Evolutionary conservation across 139 green algal genomes (phyloP).

Genomic region (Dunaliella sp.): DNA sequence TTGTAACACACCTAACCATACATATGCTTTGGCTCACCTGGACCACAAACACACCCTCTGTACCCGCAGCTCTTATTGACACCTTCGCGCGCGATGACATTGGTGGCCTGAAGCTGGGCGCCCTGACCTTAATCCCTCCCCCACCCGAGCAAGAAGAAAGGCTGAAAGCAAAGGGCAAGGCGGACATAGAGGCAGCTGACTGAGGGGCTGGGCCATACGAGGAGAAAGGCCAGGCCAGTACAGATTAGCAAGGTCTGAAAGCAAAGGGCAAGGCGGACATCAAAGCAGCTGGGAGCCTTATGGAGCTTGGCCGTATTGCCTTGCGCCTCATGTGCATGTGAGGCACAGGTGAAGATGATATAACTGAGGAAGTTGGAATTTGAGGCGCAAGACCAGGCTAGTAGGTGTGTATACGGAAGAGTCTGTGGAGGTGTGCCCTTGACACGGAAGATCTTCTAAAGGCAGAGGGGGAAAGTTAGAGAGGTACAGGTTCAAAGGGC

Average conservation of each 20-base stretch:
- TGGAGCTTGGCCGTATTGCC: too few relatives aligned
- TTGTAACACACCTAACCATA: too few relatives aligned
- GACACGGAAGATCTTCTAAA: too few relatives aligned
- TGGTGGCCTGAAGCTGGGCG: slow-evolving; percentile 42
- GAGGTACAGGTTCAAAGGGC: too few relatives aligned
- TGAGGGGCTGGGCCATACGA: not conserved
- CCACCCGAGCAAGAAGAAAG: not conserved
- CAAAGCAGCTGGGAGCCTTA: not conserved
- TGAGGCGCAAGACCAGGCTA: not conserved
- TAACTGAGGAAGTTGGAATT: not conserved
- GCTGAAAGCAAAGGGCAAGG: not conserved
- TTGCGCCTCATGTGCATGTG: too few relatives aligned
- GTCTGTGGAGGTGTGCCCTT: too few relatives aligned
- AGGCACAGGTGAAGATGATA: not conserved
- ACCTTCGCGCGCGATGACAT: slow-evolving; percentile 52
- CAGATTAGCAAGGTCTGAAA: not conserved
- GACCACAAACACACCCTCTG: too few relatives aligned
- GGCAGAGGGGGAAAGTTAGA: too few relatives aligned
- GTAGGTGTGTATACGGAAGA: too few relatives aligned
- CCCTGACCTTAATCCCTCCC: slow-evolving; percentile 27
- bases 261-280: not conserved
- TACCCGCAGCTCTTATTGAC: slow-evolving; percentile 22
- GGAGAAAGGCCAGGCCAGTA: not conserved
- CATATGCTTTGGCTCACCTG: too few relatives aligned
- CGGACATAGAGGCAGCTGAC: not conserved